phyloP scores from a whole-genome alignment of 2,329 filamentous ascomycete species.

The Penicillium italicum region DNA sequence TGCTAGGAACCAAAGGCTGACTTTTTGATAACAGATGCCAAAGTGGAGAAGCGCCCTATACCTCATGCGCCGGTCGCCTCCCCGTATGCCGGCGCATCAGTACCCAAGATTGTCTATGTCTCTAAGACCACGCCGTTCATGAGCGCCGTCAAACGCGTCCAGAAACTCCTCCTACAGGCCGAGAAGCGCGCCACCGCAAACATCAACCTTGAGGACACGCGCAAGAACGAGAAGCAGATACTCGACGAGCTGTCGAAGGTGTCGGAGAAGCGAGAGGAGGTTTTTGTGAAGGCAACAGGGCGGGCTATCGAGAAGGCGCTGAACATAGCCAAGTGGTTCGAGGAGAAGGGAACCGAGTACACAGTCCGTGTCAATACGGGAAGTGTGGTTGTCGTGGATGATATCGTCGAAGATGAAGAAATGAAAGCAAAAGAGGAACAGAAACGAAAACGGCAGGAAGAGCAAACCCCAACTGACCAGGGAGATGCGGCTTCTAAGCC shows the following conservation, averaged over 20 bases:
- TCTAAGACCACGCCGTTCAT: conserved; percentile 55
- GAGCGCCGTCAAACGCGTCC: conserved; percentile 57
- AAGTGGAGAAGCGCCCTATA: conserved; percentile 55
- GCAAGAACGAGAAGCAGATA: conserved; percentile 31
- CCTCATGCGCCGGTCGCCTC: conserved; percentile 54
- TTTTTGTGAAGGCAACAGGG: conserved; percentile 59
- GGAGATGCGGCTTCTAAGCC: conserved; percentile 6
- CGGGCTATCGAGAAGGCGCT: conserved; percentile 57
- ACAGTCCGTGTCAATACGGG: conserved; percentile 53
- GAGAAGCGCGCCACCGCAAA: conserved; percentile 51
- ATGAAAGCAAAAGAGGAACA: conserved; percentile 27
- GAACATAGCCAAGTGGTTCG: conserved; percentile 55
- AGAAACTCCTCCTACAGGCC: conserved; percentile 52
- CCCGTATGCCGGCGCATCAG: conserved; percentile 48
- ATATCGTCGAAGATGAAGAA: conserved; percentile 49
- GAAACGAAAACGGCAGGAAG: conserved; percentile 20
- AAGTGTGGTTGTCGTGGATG: conserved; percentile 57
- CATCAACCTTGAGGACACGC: conserved; percentile 35
- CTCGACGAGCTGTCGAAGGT: conserved; percentile 31
- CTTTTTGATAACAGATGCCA: conserved; percentile 38
- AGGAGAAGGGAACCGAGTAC: conserved; percentile 50
- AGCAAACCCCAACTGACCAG: conserved; percentile 12
- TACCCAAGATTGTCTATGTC: conserved; percentile 57
- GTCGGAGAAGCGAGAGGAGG: conserved; percentile 46
- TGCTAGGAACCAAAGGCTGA: conserved; percentile 7